Base-by-base conservation (phyloP, 805 yeast species). In the Barnettozyma salicaria region DNA sequence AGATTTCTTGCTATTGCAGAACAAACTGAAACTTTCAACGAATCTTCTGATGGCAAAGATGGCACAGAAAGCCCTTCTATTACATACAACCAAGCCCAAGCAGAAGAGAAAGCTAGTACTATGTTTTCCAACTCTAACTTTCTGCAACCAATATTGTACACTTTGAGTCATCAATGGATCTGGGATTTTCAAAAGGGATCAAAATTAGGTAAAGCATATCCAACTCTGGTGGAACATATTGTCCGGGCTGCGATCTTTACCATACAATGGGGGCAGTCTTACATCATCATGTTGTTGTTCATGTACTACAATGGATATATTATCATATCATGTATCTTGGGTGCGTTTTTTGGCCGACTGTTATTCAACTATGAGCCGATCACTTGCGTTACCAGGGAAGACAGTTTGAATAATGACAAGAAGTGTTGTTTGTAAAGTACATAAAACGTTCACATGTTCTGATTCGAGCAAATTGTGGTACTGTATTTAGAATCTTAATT, bases 221-320 rank as follows among this genome's bases (percentile, higher is more conserved):
- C 81, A 4, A 58, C 59, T 10, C 42, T 69, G 1, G 33, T 60
- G n/a, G 77, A 76, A 45, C 86, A 79, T 49, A 8, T 72, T 4
- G 47, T 72, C 12, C 66, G 80, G 41, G 60, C 74, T 1, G 34
- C 63, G 3, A 47, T 78, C 24, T 79, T 70, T 55, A 70, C 76
- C 2, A 50, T 75, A 19, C 79, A 78, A 53, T 76, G 81, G 75
- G 80, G 80, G 3, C 66, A 73, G 12, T 72, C 79, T 4, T 80
- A 79, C 56, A 56, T 80, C 34, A 72, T 80, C 50, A 80, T 79
- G 83, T 67, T 80, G 63, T 60, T 80, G 48, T 79, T 78, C 63
- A 80, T 80, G 87, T 78, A 79, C 63, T 80, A 76, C 63, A 80
- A 79, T 50, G 86, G 86, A 12, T 79, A 77, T 52, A 65, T 79